These are phyloP conservation scores for Orbilia oligospora DNA, from an alignment of 2,329 filamentous ascomycete species.

Conservation along the genomic window DNA sequence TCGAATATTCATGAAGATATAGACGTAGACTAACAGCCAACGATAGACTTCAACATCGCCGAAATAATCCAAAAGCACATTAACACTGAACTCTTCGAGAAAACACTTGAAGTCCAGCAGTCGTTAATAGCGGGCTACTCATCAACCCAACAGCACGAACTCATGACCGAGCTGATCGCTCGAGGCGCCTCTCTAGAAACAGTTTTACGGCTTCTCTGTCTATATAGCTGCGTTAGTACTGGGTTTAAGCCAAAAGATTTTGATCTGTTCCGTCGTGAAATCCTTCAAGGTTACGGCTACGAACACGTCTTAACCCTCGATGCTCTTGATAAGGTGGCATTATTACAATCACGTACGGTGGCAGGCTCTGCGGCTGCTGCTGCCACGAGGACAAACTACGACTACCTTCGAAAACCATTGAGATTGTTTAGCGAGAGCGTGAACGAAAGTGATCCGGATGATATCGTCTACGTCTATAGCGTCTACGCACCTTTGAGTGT, in stretches of 20 bases:
- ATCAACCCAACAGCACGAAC: slow-evolving; percentile 87
- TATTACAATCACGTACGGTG: slow-evolving; percentile 83
- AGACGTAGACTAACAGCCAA: background rate
- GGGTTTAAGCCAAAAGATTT: slow-evolving; percentile 90
- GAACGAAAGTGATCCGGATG: slow-evolving; percentile 92
- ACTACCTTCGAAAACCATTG: slow-evolving; percentile 85
- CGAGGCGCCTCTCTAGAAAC: slow-evolving; percentile 85
- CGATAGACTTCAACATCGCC: slow-evolving; percentile 71
- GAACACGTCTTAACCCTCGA: slow-evolving; percentile 93
- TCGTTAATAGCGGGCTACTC: slow-evolving; percentile 86
- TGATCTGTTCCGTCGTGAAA: slow-evolving; percentile 87
- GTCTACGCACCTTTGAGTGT: slow-evolving; percentile 95
- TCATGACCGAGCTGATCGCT: slow-evolving; percentile 93
- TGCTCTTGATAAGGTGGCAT: slow-evolving; percentile 87
- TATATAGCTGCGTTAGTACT: slow-evolving; percentile 90
- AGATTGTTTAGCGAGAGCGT: slow-evolving; percentile 95
- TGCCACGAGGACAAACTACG: slow-evolving; percentile 87
- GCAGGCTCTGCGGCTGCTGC: slow-evolving; percentile 79
- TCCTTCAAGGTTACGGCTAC: slow-evolving; percentile 93
- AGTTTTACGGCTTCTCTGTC: slow-evolving; percentile 85
- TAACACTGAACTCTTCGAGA: slow-evolving; percentile 87
- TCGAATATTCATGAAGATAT: background rate
- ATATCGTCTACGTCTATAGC: slow-evolving; percentile 97
- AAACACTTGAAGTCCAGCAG: slow-evolving; percentile 92
- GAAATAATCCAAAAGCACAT: slow-evolving; percentile 97